These are phyloP conservation scores for Colletotrichum tamarilloi DNA, from an alignment of 2,329 filamentous ascomycete genomes.

Conservation along the genomic window DNA sequence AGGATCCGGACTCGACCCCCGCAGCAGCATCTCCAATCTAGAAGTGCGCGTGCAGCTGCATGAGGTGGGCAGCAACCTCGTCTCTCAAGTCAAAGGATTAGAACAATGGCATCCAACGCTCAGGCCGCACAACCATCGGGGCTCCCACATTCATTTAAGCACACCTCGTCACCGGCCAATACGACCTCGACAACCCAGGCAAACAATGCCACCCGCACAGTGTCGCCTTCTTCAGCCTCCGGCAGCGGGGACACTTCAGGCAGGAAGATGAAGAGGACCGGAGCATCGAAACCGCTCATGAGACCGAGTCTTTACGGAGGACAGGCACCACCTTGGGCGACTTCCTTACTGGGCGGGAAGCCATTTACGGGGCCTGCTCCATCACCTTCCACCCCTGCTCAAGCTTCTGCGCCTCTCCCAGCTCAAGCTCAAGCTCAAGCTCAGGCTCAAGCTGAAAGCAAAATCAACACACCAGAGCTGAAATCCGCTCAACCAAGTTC, in stretches of 20 bases:
- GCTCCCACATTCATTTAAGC: background rate
- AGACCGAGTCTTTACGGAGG: background rate
- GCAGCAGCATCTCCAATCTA: background rate
- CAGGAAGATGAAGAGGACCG: constrained; percentile 30
- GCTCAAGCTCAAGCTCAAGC: background rate
- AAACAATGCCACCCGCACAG: constrained; percentile 2
- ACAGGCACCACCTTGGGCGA: constrained; percentile 22
- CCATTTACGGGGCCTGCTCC: background rate
- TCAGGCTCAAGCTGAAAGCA: background rate
- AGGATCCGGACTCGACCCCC: background rate
- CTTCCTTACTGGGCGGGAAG: constrained; percentile 8
- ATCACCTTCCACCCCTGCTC: background rate
- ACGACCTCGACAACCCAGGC: background rate
- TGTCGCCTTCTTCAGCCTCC: constrained; percentile 11
- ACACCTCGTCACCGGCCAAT: background rate
- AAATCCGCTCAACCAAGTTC: background rate
- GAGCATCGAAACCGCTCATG: constrained; percentile 11
- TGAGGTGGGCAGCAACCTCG: background rate
- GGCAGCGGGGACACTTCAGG: constrained; percentile 9
- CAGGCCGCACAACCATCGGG: background rate
- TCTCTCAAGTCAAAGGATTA: background rate
- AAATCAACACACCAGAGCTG: background rate
- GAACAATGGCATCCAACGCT: constrained; percentile 13
- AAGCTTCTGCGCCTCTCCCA: too few relatives aligned
- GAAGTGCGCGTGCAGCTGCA: background rate